phyloP scores from a whole-genome alignment of 1,284 basidiomycete genomes.

The Microbotryum silenes-acaulis region DNA sequence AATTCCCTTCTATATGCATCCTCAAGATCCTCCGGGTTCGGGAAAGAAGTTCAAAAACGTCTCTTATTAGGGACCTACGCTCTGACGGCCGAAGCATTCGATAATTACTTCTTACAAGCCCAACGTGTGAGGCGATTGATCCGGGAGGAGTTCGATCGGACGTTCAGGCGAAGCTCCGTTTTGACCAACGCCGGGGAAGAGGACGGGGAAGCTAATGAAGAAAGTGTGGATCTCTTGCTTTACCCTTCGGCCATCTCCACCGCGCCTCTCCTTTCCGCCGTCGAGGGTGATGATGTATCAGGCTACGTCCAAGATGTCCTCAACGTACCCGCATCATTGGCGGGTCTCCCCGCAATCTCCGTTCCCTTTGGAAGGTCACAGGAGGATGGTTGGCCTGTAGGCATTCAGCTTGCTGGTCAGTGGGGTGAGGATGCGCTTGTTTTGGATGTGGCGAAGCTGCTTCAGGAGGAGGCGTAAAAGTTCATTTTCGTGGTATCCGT shows the following conservation, averaged over 20 bases:
- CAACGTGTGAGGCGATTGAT: conserved; percentile 67
- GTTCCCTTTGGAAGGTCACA: conserved; percentile 53
- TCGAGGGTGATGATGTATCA: background rate
- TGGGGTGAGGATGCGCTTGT: conserved; percentile 77
- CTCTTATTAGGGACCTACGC: conserved; percentile 90
- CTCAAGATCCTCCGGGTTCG: conserved; percentile 57
- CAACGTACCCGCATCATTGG: conserved; percentile 83
- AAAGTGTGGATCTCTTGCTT: conserved; percentile 66
- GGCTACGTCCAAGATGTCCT: conserved; percentile 82
- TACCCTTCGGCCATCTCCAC: conserved; percentile 76
- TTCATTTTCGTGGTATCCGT: background rate
- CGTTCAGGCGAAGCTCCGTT: conserved; percentile 46
- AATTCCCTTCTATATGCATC: conserved; percentile 31
- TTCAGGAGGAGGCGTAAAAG: background rate
- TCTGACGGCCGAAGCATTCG: conserved; percentile 82
- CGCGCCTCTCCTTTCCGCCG: conserved; percentile 53
- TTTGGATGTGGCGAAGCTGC: conserved; percentile 37
- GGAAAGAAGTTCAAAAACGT: conserved; percentile 74
- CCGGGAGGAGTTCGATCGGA: conserved; percentile 62
- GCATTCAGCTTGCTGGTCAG: conserved; percentile 74
- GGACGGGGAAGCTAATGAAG: background rate
- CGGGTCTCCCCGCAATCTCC: conserved; percentile 73
- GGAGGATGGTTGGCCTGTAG: conserved; percentile 71
- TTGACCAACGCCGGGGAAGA: no score
- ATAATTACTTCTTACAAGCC: conserved; percentile 93